Conservation (phyloP, 805 yeast genomes). For the Wilhelminamyces savonicus region DNA sequence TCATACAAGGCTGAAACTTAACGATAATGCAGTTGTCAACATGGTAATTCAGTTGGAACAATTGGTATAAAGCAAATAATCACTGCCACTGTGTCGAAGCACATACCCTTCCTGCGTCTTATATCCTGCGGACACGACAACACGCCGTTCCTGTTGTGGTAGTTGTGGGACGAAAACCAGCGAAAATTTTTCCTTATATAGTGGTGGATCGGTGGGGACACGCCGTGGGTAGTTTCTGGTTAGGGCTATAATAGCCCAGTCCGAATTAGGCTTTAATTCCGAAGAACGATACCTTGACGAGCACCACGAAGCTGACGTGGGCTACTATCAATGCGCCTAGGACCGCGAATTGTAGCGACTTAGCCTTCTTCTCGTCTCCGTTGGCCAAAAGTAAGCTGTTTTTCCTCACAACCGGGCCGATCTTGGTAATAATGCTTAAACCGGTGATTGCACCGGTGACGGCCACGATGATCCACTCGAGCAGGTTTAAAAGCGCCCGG, state of each 20-base stretch:
- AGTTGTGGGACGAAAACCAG: too few species aligned
- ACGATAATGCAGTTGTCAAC: slow-evolving; percentile 52
- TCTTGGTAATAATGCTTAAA: slow-evolving; percentile 42
- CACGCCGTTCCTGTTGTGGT: too few species aligned
- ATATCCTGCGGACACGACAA: slow-evolving; percentile 12
- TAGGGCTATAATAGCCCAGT: too few species aligned
- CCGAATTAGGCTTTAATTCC: slow-evolving; percentile 16
- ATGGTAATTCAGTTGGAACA: slow-evolving; percentile 53
- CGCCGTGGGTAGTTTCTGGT: not conserved
- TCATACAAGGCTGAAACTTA: slow-evolving; percentile 63
- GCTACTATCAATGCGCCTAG: slow-evolving; percentile 36
- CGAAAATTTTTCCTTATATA: slow-evolving; percentile 2
- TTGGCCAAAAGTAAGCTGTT: slow-evolving; percentile 26
- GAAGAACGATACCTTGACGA: slow-evolving; percentile 63
- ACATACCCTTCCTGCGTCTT: slow-evolving; percentile 22
- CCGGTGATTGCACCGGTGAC: slow-evolving; percentile 61
- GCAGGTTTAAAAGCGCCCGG: slow-evolving; percentile 33
- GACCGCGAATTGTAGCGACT: slow-evolving; percentile 27
- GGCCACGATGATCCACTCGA: slow-evolving; percentile 60
- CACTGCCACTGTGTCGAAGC: slow-evolving; percentile 25
- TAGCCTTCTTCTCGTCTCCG: slow-evolving; percentile 24
- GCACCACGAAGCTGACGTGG: slow-evolving; percentile 55
- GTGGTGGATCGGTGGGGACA: not conserved
- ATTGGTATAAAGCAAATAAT: slow-evolving; percentile 49
- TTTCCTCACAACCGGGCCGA: slow-evolving; percentile 30